phyloP scores from a whole-genome alignment of 305 asterid species.

The Rubia tinctorum region DNA sequence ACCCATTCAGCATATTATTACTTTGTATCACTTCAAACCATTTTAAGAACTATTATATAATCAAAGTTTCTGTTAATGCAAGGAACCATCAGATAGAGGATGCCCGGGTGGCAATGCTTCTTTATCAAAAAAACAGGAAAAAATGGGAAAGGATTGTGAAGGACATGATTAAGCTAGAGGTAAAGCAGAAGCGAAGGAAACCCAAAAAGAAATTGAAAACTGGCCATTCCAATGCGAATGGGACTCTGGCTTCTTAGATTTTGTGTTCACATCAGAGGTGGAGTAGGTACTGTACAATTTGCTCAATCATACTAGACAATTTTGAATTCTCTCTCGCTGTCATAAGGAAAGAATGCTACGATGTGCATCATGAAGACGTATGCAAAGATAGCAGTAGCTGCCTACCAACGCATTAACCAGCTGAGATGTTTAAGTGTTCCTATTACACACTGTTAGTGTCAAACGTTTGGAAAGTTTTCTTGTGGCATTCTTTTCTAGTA shows the following conservation, averaged over 20 bases:
- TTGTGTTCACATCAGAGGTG: not conserved
- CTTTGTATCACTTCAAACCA: not conserved
- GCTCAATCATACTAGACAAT: not conserved
- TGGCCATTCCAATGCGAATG: constrained; percentile 7
- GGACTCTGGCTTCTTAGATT: constrained; percentile 1
- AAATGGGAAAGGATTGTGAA: constrained; percentile 75
- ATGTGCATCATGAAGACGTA: not conserved
- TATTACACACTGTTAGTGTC: not conserved
- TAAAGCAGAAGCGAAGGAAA: constrained; percentile 58
- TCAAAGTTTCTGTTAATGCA: not conserved
- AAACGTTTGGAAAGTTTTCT: not conserved
- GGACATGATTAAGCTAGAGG: constrained; percentile 53
- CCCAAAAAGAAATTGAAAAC: constrained; percentile 36
- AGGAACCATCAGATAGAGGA: constrained; percentile 61
- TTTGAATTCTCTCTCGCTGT: not conserved
- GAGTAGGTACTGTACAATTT: not conserved
- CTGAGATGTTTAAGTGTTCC: not conserved
- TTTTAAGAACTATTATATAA: not conserved
- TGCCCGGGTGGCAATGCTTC: constrained; percentile 89
- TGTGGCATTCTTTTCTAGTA: no score
- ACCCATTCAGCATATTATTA: not conserved
- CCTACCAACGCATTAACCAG: not conserved
- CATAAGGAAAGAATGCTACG: not conserved
- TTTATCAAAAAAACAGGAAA: constrained; percentile 57
- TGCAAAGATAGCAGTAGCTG: not conserved